Base-by-base conservation (phyloP, 2,329 filamentous ascomycete genomes). In the Phoma sp. region DNA sequence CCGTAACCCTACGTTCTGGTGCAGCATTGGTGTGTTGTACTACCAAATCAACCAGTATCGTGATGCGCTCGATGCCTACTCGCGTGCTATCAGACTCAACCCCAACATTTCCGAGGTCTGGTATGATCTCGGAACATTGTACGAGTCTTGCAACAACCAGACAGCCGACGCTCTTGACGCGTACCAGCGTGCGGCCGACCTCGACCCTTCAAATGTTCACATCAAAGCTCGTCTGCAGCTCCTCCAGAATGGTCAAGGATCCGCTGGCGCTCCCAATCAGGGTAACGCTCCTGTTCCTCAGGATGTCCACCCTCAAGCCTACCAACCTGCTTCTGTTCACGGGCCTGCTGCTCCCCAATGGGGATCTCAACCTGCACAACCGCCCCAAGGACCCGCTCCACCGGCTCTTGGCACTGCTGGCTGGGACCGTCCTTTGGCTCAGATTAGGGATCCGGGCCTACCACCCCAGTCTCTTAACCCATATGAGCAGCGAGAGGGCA, bases 1-100 rank as follows among this genome's bases (percentile, higher is more conserved):
- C 31, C 89, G 95, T 65, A 98, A 98, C 74, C 95, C 95, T 17
- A 98, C 95, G 2, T 99, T 98, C 81, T 99, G 95, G 95, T 98
- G 95, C 81, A 98, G 94, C 9, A 99, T 99, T 73, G 95, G 95
- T 74, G 95, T 99, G 15, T 84, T 99, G 56, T 99, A 99, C 77
- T 99, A 98, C 79, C 95, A 98, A 78, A 99, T 99, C 81, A 99
- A 98, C 78, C 95, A 99, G 80, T 99, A 99, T 78, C 88, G 95
- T 55, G 95, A 99, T 81, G 95, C 95, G 3, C 85, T 99, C 48
- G 95, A 99, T 80, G 95, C 95, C 35, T 99, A 98, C 78, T 97
- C 93, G 58, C 90, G 95, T 57, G 95, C 95, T 41, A 99, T 98
- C 69, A 89, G 95, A 51, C 79, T 99, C 68, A 99, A 98, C 74